Evolutionary conservation across 169 alveolate species (phyloP), one percentile per base, ranked within the genome.

Genomic region (Condylostoma magnum): DNA sequence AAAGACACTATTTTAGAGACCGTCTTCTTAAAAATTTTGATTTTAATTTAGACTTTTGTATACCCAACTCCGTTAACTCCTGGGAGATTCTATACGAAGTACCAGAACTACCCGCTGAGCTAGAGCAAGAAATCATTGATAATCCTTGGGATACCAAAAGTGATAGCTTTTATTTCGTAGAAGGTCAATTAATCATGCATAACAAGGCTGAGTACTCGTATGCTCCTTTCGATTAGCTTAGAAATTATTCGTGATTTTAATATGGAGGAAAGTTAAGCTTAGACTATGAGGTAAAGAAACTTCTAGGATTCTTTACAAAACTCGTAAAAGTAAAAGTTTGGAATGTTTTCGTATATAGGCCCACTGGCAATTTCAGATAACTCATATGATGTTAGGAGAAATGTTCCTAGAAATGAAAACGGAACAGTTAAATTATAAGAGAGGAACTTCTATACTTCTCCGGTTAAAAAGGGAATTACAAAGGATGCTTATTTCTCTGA

Each of bases 121-220:
- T 73, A 57, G 78, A 84, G 60, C 18, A 56, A 30, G 89, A 79
- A 48, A 84, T 92, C 86, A 92, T 89, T 54, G 84, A 31, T 4
- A 44, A 55, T 34, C 95, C 97, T 2, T 89, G 87, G 84, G 91
- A 87, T 54, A 89, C 94, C 6, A 80, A 85, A 69, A 75, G 90
- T 18, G 97, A 92, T 70, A 76, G 93, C 36, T 92, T 89, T 76
- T 89, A 89, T 57, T 92, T 92, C 51, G 95, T 89, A 15, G 92
- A 75, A 2, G 83, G 77, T 36, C 63, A 80, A 68, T 77, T 92
- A 28, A 75, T 89, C 25, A 85, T 92, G 83, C 97, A 92, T 69
- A 78, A 87, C 58, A 92, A 87, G 69, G 93, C 93, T 37, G 83
- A 79, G 33, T 88, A 85, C 53, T 84, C 79, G 50, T 89, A 85